phyloP scores from a whole-genome alignment of 805 yeast species.

The Spathaspora gorwiae region DNA sequence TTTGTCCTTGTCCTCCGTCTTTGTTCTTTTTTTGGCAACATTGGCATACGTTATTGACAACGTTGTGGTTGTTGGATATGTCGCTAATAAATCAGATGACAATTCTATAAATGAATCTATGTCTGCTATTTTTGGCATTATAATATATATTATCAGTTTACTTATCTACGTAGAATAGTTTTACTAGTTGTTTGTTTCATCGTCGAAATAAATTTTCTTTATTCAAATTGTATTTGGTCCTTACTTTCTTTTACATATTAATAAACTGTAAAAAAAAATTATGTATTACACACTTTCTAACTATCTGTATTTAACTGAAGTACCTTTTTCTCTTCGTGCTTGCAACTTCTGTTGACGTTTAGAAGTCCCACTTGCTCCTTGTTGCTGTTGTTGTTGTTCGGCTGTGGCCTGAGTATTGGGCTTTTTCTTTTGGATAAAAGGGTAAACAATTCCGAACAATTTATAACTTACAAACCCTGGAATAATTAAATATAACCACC shows the following conservation, averaged over 20 bases:
- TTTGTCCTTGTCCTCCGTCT: conserved; percentile 3
- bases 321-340: conserved; percentile 25
- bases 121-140: conserved; percentile 8
- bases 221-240: too few relatives aligned
- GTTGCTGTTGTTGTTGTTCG: not conserved
- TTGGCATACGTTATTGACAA: conserved; percentile 36
- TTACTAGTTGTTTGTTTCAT: too few relatives aligned
- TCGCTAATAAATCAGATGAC: conserved; percentile 28
- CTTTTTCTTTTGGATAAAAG: conserved; percentile 9
- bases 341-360: conserved; percentile 25
- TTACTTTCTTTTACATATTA: not conserved
- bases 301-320: conserved; percentile 15
- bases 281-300: not conserved
- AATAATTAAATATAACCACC: conserved; percentile 50
- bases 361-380: conserved; percentile 14
- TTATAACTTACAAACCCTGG: conserved; percentile 53
- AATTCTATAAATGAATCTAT: conserved; percentile 26
- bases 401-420: conserved; percentile 4
- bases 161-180: too few relatives aligned
- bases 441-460: conserved; percentile 34
- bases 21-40: conserved; percentile 18
- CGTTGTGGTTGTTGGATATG: conserved; percentile 32
- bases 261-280: not conserved
- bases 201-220: too few relatives aligned
- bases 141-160: not conserved